Evolutionary conservation across 768 basidiomycete species (phyloP).

Genomic region (Mycena vitilis): DNA sequence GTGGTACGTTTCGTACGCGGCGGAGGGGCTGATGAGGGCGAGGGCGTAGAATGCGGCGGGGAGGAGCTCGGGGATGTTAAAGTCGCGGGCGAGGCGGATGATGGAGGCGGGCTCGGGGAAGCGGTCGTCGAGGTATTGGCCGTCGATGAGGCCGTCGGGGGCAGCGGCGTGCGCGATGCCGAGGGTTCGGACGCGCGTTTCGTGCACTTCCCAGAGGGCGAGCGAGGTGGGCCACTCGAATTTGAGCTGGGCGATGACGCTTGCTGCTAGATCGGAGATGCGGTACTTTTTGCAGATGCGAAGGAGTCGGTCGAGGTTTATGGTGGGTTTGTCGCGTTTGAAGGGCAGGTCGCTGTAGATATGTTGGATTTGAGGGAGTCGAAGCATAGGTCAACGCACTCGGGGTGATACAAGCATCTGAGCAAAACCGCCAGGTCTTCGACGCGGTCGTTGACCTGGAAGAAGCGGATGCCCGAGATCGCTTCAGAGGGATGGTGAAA

Average conservation of each 20-base stretch:
- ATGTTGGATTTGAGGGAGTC: no score
- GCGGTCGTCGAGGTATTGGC: constrained; percentile 4
- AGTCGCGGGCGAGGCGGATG: constrained; percentile 15
- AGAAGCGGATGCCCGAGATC: background rate
- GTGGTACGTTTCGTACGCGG: constrained; percentile 10
- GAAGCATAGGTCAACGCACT: background rate
- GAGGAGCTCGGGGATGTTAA: constrained; percentile 15
- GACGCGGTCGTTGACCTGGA: background rate
- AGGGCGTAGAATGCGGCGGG: constrained; percentile 19
- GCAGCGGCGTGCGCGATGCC: background rate
- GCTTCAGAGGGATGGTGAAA: background rate
- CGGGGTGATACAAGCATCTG: background rate
- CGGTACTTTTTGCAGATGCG: constrained; percentile 9
- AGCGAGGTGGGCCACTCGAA: constrained; percentile 18
- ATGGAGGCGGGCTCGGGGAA: constrained; percentile 14
- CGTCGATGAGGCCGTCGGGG: background rate
- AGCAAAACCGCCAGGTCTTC: background rate
- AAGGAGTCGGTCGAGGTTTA: background rate
- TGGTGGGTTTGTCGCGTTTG: background rate
- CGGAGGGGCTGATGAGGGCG: constrained; percentile 9
- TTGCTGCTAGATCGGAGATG: background rate
- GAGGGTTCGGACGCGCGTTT: background rate
- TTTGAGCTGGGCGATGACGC: constrained; percentile 2
- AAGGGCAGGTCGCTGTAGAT: constrained; percentile 4
- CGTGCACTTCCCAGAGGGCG: background rate